Evolutionary conservation across 208 protist genomes (phyloP).

Genomic region (Willaertia magna): DNA sequence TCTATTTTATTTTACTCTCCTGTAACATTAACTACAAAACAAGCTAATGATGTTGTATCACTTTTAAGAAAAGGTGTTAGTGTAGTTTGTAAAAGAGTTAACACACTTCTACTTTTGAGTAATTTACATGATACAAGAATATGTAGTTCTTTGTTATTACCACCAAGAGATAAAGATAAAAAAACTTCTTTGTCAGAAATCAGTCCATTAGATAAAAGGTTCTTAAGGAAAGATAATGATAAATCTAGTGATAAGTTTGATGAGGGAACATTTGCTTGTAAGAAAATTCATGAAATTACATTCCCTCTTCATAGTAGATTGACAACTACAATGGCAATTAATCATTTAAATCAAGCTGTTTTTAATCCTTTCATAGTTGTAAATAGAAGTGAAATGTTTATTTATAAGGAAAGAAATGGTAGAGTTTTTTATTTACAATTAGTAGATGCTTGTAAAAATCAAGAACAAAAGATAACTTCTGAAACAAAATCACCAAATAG

Average conservation of each 20-base stretch:
- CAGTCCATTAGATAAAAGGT: not conserved
- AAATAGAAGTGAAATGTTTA: slow-evolving; percentile 26
- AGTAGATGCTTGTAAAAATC: not conserved
- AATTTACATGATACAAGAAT: slow-evolving; percentile 19
- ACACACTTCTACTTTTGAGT: slow-evolving; percentile 23
- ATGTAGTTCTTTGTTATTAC: slow-evolving; percentile 17
- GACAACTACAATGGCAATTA: not conserved
- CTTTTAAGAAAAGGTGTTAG: not conserved
- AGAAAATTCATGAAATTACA: not conserved
- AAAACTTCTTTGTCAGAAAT: not conserved
- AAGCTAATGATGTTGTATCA: not conserved
- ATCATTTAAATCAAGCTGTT: slow-evolving; percentile 6
- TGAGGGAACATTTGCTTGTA: not conserved
- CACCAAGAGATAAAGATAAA: not conserved
- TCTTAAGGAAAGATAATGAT: not conserved
- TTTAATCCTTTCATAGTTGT: slow-evolving; percentile 21
- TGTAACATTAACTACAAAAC: not conserved
- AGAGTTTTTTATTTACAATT: slow-evolving; percentile 28
- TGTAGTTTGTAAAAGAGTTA: slow-evolving; percentile 17
- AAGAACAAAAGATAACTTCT: not conserved
- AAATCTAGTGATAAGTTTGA: not conserved
- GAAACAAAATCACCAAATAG: not conserved
- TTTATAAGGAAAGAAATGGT: slow-evolving; percentile 20
- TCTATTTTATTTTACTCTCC: not conserved
- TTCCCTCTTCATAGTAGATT: not conserved